These are phyloP conservation scores for Chlamydomonas sp. DNA, from an alignment of 139 green algal genomes.

Conservation along the genomic window DNA sequence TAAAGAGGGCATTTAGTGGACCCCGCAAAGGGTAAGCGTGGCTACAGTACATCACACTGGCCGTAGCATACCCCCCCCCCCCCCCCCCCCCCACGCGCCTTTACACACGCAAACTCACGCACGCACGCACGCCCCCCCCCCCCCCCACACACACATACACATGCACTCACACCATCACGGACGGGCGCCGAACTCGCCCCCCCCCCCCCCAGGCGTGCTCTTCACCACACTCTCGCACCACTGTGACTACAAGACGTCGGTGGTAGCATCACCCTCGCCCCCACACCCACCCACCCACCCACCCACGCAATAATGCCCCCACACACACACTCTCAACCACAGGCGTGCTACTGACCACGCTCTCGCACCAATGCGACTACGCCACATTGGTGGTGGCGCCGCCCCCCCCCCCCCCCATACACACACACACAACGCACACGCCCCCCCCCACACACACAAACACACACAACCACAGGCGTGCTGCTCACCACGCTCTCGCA, in stretches of 20 bases:
- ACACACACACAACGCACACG: background rate
- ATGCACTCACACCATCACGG: background rate
- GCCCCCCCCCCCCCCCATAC: background rate
- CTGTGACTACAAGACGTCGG: no score
- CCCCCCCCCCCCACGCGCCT: no score
- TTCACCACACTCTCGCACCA: background rate
- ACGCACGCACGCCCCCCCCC: no score
- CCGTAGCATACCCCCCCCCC: no score
- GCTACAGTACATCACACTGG: no score
- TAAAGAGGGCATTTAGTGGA: no score
- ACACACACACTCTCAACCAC: background rate
- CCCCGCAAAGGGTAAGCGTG: no score
- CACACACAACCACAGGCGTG: background rate
- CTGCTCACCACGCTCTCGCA: background rate
- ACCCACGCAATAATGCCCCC: no score
- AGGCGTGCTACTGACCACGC: slow-evolving; percentile 2
- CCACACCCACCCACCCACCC: background rate
- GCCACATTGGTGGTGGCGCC: slow-evolving; percentile 36
- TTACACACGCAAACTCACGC: no score
- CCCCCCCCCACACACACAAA: no score
- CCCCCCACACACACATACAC: background rate
- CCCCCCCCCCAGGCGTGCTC: background rate
- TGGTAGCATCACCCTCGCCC: background rate
- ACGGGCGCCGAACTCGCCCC: background rate
- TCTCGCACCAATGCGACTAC: slow-evolving; percentile 37